Conservation (phyloP, 2,329 filamentous ascomycete genomes). For the Helotiales sp. region DNA sequence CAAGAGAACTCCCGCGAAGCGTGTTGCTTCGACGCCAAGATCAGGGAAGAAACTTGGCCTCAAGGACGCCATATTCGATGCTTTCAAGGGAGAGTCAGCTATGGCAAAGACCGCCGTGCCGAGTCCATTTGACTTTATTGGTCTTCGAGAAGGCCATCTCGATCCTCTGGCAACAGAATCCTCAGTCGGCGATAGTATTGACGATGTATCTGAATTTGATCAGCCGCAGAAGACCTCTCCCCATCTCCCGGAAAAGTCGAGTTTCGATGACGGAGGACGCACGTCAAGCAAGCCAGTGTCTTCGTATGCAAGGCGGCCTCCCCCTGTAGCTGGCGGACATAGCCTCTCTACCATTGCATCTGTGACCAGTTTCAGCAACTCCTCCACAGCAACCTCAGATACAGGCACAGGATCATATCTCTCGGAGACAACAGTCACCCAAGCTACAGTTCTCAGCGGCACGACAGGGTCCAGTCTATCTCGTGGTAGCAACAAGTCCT, state of each 20-base stretch:
- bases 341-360: constrained; percentile 35
- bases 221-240: constrained; percentile 9
- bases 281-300: constrained; percentile 17
- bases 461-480: constrained; percentile 28
- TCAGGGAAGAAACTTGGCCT: constrained; percentile 49
- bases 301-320: constrained; percentile 19
- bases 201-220: constrained; percentile 12
- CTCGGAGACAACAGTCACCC: constrained; percentile 43
- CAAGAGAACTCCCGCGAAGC: constrained; percentile 57
- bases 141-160: constrained; percentile 23
- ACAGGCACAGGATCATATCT: constrained; percentile 27
- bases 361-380: constrained; percentile 29
- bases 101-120: constrained; percentile 23
- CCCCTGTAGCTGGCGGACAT: constrained; percentile 27
- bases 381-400: constrained; percentile 12
- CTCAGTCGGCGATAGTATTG: constrained; percentile 6
- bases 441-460: constrained; percentile 32
- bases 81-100: constrained; percentile 62
- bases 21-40: constrained; percentile 51
- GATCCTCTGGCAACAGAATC: constrained; percentile 16
- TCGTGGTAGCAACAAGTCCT: constrained; percentile 24
- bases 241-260: constrained; percentile 9
- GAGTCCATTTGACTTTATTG: constrained; percentile 27
- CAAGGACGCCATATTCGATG: constrained; percentile 59
- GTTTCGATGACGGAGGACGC: constrained; percentile 12